Evolutionary conservation across 768 basidiomycete species (phyloP).

Genomic region (Podaxis pistillaris): DNA sequence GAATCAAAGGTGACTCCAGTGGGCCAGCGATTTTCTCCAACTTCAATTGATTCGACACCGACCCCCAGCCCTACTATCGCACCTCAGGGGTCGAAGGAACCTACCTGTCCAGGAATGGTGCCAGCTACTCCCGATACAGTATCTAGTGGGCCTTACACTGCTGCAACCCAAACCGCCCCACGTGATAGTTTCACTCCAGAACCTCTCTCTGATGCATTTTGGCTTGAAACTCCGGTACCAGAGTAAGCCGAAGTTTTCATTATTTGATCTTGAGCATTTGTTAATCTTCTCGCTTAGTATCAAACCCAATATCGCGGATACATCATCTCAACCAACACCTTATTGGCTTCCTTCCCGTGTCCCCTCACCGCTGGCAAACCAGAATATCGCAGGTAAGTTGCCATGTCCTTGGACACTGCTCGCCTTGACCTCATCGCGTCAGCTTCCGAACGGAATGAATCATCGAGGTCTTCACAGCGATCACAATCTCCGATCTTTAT

Average conservation of each 20-base stretch:
- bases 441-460: neutral
- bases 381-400: neutral
- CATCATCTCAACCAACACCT: neutral
- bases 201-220: neutral
- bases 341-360: neutral
- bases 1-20: neutral
- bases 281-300: neutral
- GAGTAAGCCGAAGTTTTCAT: neutral
- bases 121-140: neutral
- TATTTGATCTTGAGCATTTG: neutral
- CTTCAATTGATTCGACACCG: slow-evolving; percentile 12
- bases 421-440: neutral
- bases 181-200: neutral
- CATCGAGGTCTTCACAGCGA: neutral
- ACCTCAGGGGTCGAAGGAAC: neutral
- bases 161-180: neutral
- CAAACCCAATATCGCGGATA: neutral
- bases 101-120: neutral
- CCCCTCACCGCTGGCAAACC: neutral
- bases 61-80: slow-evolving; percentile 4
- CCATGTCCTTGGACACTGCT: neutral
- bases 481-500: neutral
- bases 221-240: neutral
- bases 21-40: neutral
- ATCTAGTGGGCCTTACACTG: neutral